Conservation (phyloP, 1,139 yeast genomes). For the Taphrina communis region DNA sequence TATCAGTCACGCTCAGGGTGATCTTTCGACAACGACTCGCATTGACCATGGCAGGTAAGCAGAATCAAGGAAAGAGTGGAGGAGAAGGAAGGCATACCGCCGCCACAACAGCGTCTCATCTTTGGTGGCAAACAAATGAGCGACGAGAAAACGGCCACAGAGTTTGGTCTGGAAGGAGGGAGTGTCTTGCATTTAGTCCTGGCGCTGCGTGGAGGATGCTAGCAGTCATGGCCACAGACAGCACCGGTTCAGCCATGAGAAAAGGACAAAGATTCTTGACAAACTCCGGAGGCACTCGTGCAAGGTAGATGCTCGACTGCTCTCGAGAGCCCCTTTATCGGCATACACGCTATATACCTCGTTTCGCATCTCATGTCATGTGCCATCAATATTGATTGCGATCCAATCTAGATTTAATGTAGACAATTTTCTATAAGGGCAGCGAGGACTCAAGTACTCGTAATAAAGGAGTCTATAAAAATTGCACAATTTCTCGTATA, state of each 20-base stretch:
- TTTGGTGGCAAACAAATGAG: constrained; percentile 91
- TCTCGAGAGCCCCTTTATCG: neutral
- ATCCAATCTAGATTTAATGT: neutral
- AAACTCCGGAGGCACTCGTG: too few species aligned
- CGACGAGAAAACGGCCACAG: constrained; percentile 72
- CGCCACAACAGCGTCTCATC: constrained; percentile 89
- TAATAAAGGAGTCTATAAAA: too few species aligned
- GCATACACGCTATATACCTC: neutral
- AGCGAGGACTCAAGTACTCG: too few species aligned
- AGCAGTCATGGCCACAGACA: neutral
- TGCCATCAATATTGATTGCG: constrained; percentile 11
- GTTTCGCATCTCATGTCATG: neutral
- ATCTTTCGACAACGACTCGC: too few species aligned
- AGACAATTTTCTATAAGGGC: neutral
- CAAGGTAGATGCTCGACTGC: too few species aligned
- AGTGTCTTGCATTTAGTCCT: constrained; percentile 85
- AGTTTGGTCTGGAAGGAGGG: constrained; percentile 68
- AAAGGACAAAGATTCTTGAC: too few species aligned
- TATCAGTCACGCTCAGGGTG: too few species aligned
- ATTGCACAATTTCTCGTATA: too few species aligned
- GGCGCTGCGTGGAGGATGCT: constrained; percentile 81
- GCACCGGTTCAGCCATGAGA: neutral
- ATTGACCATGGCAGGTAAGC: constrained; percentile 57
- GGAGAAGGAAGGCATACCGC: constrained; percentile 97
- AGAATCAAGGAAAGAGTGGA: constrained; percentile 91